Evolutionary conservation across 805 yeast genomes (phyloP).

Genomic region (Pichia phayaonensis): DNA sequence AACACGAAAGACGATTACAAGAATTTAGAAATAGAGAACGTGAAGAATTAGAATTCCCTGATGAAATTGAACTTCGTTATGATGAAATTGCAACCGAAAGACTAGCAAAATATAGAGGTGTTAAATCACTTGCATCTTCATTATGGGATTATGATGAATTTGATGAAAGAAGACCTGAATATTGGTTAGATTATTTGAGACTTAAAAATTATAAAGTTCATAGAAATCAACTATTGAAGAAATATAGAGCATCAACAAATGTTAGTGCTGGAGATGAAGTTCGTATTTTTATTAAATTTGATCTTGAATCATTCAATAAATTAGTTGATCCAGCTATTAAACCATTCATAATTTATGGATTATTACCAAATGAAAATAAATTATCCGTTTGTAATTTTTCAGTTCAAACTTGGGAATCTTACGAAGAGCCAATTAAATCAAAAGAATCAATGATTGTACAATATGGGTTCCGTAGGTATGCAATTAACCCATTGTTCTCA

Average conservation of each 20-base stretch:
- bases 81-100: constrained; percentile 66
- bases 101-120: constrained; percentile 75
- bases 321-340: constrained; percentile 34
- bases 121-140: constrained; percentile 71
- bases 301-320: constrained; percentile 37
- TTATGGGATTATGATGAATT: constrained; percentile 83
- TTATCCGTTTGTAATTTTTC: constrained; percentile 76
- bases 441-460: constrained; percentile 76
- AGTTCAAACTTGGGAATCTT: constrained; percentile 83
- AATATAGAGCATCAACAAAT: constrained; percentile 40
- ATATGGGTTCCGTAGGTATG: constrained; percentile 87
- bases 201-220: constrained; percentile 73
- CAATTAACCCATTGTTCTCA: constrained; percentile 76
- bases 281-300: constrained; percentile 51
- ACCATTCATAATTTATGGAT: constrained; percentile 63
- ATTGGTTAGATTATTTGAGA: constrained; percentile 69
- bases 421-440: constrained; percentile 78
- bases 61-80: constrained; percentile 84
- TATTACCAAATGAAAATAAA: constrained; percentile 82
- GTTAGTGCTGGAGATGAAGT: constrained; percentile 60
- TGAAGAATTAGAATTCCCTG: constrained; percentile 92
- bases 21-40: constrained; percentile 60
- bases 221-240: constrained; percentile 58
- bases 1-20: constrained; percentile 70
- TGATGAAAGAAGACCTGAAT: constrained; percentile 64